phyloP scores from a whole-genome alignment of 2,329 filamentous ascomycete genomes.

The Passalora sequoiae region DNA sequence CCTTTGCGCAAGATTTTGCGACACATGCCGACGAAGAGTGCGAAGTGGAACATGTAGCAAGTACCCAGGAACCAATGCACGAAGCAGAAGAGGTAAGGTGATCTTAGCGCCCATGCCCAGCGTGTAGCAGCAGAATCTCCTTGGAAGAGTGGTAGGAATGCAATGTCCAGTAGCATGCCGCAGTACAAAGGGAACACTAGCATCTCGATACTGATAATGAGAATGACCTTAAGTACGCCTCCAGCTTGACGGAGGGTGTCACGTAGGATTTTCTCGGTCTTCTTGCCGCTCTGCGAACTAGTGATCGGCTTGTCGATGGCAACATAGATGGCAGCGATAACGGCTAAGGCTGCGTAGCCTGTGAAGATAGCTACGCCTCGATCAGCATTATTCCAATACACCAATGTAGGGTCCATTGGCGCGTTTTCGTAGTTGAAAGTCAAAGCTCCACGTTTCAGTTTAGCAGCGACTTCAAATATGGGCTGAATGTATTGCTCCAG shows the following conservation, averaged over 20 bases:
- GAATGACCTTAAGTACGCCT: slow-evolving; percentile 92
- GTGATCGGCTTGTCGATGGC: slow-evolving; percentile 68
- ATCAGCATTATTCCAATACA: slow-evolving; percentile 49
- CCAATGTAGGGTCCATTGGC: slow-evolving; percentile 36
- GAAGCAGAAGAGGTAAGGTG: slow-evolving; percentile 85
- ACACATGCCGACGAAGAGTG: slow-evolving; percentile 97
- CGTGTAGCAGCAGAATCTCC: slow-evolving; percentile 71
- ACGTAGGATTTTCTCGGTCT: slow-evolving; percentile 67
- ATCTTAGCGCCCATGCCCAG: slow-evolving; percentile 68
- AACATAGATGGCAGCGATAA: slow-evolving; percentile 73
- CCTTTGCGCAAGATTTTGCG: slow-evolving; percentile 94
- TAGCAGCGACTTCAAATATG: slow-evolving; percentile 19
- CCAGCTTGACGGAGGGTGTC: slow-evolving; percentile 88
- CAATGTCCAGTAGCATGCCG: slow-evolving; percentile 80
- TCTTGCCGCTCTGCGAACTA: slow-evolving; percentile 52
- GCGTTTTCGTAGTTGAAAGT: slow-evolving; percentile 15
- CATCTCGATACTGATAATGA: slow-evolving; percentile 99
- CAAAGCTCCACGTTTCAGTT: slow-evolving; percentile 21
- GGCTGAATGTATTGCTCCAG: slow-evolving; percentile 17
- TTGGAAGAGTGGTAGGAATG: slow-evolving; percentile 83
- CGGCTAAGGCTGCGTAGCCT: slow-evolving; percentile 73
- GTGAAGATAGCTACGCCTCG: slow-evolving; percentile 67
- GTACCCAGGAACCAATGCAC: slow-evolving; percentile 99
- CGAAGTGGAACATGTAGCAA: slow-evolving; percentile 99
- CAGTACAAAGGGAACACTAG: slow-evolving; percentile 94